Percentiles rank a stretch among this genome's conserved stretches.
These are phyloP conservation scores for Trichoderma parareesei DNA, from an alignment of 495 filamentous ascomycete genomes.

Conservation along the genomic window DNA sequence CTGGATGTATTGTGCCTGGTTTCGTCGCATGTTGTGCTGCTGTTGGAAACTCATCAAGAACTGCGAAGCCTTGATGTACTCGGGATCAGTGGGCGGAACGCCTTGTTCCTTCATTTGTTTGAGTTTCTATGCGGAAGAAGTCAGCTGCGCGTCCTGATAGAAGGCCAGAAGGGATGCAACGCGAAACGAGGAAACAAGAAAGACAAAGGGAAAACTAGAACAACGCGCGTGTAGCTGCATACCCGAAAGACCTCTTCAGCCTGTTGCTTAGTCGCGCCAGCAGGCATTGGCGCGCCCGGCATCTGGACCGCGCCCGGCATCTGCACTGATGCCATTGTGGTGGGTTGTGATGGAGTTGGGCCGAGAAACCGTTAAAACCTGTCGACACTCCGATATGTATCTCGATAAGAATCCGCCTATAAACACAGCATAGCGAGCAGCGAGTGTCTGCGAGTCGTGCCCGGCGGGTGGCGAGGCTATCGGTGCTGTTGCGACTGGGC, in stretches of 20 bases:
- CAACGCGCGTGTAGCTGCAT: slow-evolving; percentile 20
- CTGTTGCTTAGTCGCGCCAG: slow-evolving; percentile 51
- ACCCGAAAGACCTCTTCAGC: slow-evolving; percentile 56
- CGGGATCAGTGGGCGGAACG: slow-evolving; percentile 66
- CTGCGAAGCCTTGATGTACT: slow-evolving; percentile 64
- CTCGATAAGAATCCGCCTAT: background rate
- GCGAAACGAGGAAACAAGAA: background rate
- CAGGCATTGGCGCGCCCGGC: slow-evolving; percentile 45
- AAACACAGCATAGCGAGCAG: slow-evolving; percentile 6
- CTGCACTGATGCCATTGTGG: slow-evolving; percentile 71
- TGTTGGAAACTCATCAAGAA: slow-evolving; percentile 60
- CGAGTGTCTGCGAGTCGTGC: background rate
- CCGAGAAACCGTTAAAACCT: background rate
- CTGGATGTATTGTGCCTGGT: slow-evolving; percentile 42
- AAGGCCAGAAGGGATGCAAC: background rate
- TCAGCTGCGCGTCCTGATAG: background rate
- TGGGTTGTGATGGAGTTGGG: background rate
- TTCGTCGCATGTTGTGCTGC: slow-evolving; percentile 45
- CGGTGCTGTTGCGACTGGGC: background rate
- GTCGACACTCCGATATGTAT: slow-evolving; percentile 2
- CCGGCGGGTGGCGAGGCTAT: background rate
- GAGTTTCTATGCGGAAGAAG: slow-evolving; percentile 51
- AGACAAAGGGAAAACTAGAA: background rate
- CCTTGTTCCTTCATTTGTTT: slow-evolving; percentile 72
- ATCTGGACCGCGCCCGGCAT: slow-evolving; percentile 55